Conservation (phyloP, 2,329 filamentous ascomycete species). For the Zelopaecilomyces penicillatus region DNA sequence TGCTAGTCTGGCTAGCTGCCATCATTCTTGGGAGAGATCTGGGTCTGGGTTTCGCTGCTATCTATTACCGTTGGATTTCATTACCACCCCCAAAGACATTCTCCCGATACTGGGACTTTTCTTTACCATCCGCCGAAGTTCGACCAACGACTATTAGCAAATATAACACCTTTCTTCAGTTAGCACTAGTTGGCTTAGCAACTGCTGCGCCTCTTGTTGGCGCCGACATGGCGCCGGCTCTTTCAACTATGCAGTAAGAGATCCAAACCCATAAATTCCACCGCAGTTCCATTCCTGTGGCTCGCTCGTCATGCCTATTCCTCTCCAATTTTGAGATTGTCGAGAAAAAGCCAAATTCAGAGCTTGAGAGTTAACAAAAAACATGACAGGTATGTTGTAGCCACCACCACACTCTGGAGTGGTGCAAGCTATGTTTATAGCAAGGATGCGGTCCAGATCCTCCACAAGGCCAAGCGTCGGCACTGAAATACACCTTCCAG, state of each 20-base stretch:
- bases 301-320: too few relatives aligned
- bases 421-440: slow-evolving; percentile 85
- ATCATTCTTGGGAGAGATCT: slow-evolving; percentile 86
- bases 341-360: too few relatives aligned
- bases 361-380: too few relatives aligned
- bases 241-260: slow-evolving; percentile 59
- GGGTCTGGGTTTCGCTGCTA: slow-evolving; percentile 71
- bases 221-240: slow-evolving; percentile 44
- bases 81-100: slow-evolving; percentile 91
- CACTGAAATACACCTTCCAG: too few relatives aligned
- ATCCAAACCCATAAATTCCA: too few relatives aligned
- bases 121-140: slow-evolving; percentile 77
- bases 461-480: slow-evolving; percentile 35
- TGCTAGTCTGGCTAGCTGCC: slow-evolving; percentile 70
- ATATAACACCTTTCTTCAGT: slow-evolving; percentile 87
- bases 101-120: slow-evolving; percentile 93
- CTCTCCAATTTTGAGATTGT: too few relatives aligned
- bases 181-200: slow-evolving; percentile 76
- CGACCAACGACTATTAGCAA: slow-evolving; percentile 78
- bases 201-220: slow-evolving; percentile 70
- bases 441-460: slow-evolving; percentile 85
- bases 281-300: neutral
- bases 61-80: slow-evolving; percentile 95
- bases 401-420: slow-evolving; percentile 85
- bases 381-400: slow-evolving; percentile 76